Evolutionary conservation across 768 basidiomycete genomes (phyloP).

Genomic region (Panaeolus papilionaceus): DNA sequence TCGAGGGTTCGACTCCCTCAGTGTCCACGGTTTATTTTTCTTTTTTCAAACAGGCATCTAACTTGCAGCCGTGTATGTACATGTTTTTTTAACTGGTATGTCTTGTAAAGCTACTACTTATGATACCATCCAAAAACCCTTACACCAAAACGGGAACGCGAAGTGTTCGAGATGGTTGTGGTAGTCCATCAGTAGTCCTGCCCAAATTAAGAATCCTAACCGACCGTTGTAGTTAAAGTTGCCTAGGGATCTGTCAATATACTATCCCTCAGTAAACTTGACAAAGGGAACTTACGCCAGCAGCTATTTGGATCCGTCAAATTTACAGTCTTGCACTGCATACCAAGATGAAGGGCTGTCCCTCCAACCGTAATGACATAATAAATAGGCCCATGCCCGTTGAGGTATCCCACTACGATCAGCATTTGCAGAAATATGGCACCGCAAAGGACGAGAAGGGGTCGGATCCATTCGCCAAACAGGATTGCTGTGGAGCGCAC

Average conservation of each 20-base stretch:
- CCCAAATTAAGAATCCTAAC: conserved; percentile 55
- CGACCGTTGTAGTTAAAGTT: conserved; percentile 55
- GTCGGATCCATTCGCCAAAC: conserved; percentile 65
- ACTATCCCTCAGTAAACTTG: not conserved
- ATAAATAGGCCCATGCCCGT: conserved; percentile 56
- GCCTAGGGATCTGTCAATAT: conserved; percentile 24
- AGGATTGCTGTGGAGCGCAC: conserved; percentile 80
- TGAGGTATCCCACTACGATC: conserved; percentile 56
- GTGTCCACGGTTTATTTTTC: conserved; percentile 35
- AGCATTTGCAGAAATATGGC: conserved; percentile 58
- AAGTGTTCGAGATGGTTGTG: not conserved
- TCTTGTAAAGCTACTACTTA: not conserved
- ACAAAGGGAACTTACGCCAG: conserved; percentile 41
- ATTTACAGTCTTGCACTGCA: conserved; percentile 54
- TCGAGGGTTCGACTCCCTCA: conserved; percentile 44
- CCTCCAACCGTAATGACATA: conserved; percentile 54
- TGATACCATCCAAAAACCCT: no score
- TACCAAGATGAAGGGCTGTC: conserved; percentile 46
- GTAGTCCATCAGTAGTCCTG: conserved; percentile 49
- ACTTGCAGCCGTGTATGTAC: not conserved
- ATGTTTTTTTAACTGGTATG: no score
- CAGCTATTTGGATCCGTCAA: conserved; percentile 52
- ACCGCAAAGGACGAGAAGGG: conserved; percentile 60
- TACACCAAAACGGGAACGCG: not conserved
- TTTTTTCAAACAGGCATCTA: not conserved